Evolutionary conservation across 768 basidiomycete species (phyloP).

Genomic region (Sistotremastrum niveocremeum): DNA sequence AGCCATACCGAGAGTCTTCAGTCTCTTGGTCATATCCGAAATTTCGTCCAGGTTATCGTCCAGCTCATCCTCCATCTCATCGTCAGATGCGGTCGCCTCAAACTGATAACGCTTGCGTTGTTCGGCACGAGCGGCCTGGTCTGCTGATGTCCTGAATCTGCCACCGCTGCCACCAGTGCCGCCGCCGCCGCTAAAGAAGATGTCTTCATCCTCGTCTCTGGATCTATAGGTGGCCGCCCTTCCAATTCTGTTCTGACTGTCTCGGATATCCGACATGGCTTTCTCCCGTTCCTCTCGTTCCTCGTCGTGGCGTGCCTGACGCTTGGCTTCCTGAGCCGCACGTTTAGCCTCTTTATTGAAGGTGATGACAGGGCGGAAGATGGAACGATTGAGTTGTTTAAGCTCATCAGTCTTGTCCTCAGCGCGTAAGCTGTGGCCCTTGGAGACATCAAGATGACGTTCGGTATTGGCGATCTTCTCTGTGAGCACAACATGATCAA

Average conservation of each 20-base stretch:
- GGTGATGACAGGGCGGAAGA: conserved; percentile 83
- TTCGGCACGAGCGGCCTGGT: conserved; percentile 45
- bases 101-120: conserved; percentile 81
- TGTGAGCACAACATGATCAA: conserved; percentile 14
- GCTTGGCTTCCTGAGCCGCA: conserved; percentile 70
- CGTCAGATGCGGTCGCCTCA: conserved; percentile 80
- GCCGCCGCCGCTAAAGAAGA: conserved; percentile 9
- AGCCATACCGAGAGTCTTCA: conserved; percentile 65
- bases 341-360: conserved; percentile 93
- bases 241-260: conserved; percentile 77
- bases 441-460: conserved; percentile 85
- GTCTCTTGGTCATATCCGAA: conserved; percentile 54
- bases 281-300: conserved; percentile 76
- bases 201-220: conserved; percentile 29
- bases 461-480: conserved; percentile 90
- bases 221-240: conserved; percentile 49
- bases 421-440: conserved; percentile 76
- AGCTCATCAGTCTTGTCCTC: conserved; percentile 89
- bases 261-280: conserved; percentile 73
- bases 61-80: conserved; percentile 88
- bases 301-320: conserved; percentile 76
- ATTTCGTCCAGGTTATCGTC: conserved; percentile 89
- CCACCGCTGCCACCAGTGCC: conserved; percentile 23
- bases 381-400: conserved; percentile 86
- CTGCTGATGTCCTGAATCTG: conserved; percentile 34